Evolutionary conservation across 805 yeast species (phyloP).

Genomic region (Wickerhamiella cacticola): DNA sequence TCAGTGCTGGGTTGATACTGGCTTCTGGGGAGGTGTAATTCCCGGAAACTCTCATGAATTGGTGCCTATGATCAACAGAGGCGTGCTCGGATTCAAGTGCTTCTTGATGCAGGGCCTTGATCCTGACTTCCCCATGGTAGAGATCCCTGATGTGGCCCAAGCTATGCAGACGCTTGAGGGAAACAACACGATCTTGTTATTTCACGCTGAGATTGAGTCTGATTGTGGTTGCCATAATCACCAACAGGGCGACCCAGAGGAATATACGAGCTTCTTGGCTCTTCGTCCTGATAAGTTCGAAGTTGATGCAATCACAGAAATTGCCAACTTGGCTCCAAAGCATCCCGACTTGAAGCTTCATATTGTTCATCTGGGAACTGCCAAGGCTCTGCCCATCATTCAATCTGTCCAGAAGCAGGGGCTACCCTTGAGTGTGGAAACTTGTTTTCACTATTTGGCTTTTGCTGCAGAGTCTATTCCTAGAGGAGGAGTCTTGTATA

Average conservation of each 20-base stretch:
- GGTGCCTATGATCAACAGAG: constrained; percentile 64
- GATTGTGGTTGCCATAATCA: constrained; percentile 17
- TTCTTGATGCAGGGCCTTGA: constrained; percentile 92
- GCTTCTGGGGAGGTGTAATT: constrained; percentile 92
- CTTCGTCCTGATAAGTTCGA: constrained; percentile 86
- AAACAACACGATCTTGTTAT: constrained; percentile 62
- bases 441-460: constrained; percentile 85
- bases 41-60: constrained; percentile 64
- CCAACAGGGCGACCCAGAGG: constrained; percentile 38
- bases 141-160: constrained; percentile 45
- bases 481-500: constrained; percentile 67
- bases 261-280: constrained; percentile 60
- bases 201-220: constrained; percentile 85
- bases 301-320: constrained; percentile 64
- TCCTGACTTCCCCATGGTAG: constrained; percentile 83
- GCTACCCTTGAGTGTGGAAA: constrained; percentile 58
- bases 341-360: constrained; percentile 42
- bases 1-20: constrained; percentile 86
- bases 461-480: constrained; percentile 68
- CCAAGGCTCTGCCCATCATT: constrained; percentile 67
- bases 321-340: constrained; percentile 48
- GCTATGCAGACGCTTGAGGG: constrained; percentile 58
- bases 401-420: constrained; percentile 43
- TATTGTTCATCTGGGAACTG: constrained; percentile 81
- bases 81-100: constrained; percentile 90